Evolutionary conservation across 805 yeast species (phyloP), one percentile per base, ranked within the genome.

Genomic region (Cyberlindnera mycetangii): DNA sequence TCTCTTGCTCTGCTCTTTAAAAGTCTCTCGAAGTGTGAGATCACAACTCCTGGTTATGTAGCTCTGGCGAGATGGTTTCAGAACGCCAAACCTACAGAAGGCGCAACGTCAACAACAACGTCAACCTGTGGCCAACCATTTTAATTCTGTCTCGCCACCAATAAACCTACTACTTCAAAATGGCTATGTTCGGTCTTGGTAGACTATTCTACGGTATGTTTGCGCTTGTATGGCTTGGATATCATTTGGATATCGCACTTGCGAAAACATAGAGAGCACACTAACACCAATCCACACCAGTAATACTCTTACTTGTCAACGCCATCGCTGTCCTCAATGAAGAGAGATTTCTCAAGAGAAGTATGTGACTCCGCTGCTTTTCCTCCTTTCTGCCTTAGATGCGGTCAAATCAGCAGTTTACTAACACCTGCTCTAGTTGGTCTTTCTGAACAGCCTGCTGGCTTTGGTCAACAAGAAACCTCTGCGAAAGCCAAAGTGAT

Each of bases 281-380:
- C 45, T 37, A 38, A 36, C 42, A n/a, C 24, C n/a, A n/a, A n/a
- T n/a, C n/a, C 11, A 7, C 10, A 30, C 2, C 17, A 59, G 64
- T 72, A 34, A 64, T 74, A 7, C 63, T 80, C 16, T 61, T 86
- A 31, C 65, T 85, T 45, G 75, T 85, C 38, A 86, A 86, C 61
- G 79, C 92, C 0, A 76, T 86, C 22, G 93, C 93, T 0, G 83
- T 86, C 28, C 72, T 86, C 41, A 84, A 85, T 60, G 95, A 86
- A 55, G 93, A 86, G 56, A 68, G 95, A 47, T 86, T 86, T 56
- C 69, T 86, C 47, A 81, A 81, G 55, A 70, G 95, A 66, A 76
- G 53, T 49, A 39, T 11, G 53, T 46, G 12, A 15, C 16, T 8
- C 4, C 27, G 12, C n/a, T n/a, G n/a, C n/a, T n/a, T n/a, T n/a